These are phyloP conservation scores for Asterionellopsis glacialis DNA, from an alignment of 108 stramenopile species.

Conservation along the genomic window DNA sequence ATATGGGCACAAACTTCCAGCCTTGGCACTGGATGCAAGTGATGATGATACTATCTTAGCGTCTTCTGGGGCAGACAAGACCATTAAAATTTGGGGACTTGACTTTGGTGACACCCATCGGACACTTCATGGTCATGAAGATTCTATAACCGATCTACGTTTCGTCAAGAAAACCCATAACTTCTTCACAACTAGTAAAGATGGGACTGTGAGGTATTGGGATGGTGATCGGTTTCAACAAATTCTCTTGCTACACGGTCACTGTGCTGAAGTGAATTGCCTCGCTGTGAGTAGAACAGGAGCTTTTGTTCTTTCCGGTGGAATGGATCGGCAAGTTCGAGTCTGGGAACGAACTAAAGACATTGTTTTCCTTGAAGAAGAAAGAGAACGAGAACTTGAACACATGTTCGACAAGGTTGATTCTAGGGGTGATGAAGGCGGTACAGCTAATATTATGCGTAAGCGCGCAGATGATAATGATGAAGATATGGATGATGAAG, in stretches of 20 bases:
- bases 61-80: slow-evolving; percentile 96
- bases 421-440: slow-evolving; percentile 41
- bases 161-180: slow-evolving; percentile 91
- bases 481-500: slow-evolving; percentile 35
- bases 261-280: slow-evolving; percentile 86
- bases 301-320: slow-evolving; percentile 80
- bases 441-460: slow-evolving; percentile 43
- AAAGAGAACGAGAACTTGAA: slow-evolving; percentile 90
- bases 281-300: slow-evolving; percentile 84
- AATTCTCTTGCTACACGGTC: slow-evolving; percentile 86
- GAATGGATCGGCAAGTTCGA: slow-evolving; percentile 93
- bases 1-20: slow-evolving; percentile 98
- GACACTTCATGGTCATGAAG: slow-evolving; percentile 95
- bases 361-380: slow-evolving; percentile 96
- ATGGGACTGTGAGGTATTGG: slow-evolving; percentile 93
- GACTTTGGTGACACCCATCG: slow-evolving; percentile 99
- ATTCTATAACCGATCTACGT: slow-evolving; percentile 88
- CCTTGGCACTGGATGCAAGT: slow-evolving; percentile 88
- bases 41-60: slow-evolving; percentile 94
- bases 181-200: slow-evolving; percentile 95
- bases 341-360: slow-evolving; percentile 97
- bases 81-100: slow-evolving; percentile 97
- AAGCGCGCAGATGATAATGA: too few relatives aligned
- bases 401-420: slow-evolving; percentile 80
- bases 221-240: slow-evolving; percentile 97